Percentiles rank a stretch among this genome's conserved stretches.
These are phyloP conservation scores for Tricholoma flavovirens DNA, from an alignment of 768 basidiomycete genomes.

Conservation along the genomic window DNA sequence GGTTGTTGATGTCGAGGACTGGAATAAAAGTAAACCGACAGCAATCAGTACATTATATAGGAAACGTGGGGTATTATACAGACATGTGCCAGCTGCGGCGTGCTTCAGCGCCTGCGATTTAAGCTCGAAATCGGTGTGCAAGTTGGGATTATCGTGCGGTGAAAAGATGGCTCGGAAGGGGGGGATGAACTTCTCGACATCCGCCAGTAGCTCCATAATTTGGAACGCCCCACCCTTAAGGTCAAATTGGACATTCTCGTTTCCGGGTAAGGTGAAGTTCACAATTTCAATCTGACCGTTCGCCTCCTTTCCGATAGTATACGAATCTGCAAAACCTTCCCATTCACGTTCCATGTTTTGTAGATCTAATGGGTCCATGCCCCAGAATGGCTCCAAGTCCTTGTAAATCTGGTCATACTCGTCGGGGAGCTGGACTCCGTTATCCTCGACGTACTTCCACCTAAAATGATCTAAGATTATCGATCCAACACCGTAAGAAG, in stretches of 20 bases:
- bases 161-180: constrained; percentile 47
- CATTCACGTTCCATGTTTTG: constrained; percentile 29
- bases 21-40: background rate
- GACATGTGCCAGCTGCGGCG: constrained; percentile 32
- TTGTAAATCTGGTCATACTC: constrained; percentile 72
- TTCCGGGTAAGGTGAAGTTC: constrained; percentile 22
- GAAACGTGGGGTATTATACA: constrained; percentile 7
- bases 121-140: constrained; percentile 31
- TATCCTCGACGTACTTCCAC: constrained; percentile 3
- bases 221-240: constrained; percentile 26
- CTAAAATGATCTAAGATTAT: background rate
- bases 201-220: constrained; percentile 34
- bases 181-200: constrained; percentile 35
- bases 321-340: constrained; percentile 34
- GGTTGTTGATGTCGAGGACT: constrained; percentile 29
- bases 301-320: constrained; percentile 32
- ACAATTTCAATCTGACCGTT: constrained; percentile 23
- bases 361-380: constrained; percentile 39
- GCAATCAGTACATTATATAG: background rate
- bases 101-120: constrained; percentile 30
- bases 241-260: constrained; percentile 14
- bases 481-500: background rate
- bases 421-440: constrained; percentile 33
- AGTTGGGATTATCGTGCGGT: constrained; percentile 44
- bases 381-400: constrained; percentile 81